Evolutionary conservation across 1,284 basidiomycete species (phyloP), one percentile per base, ranked within the genome.

Genomic region (Stereum hirsutum): DNA sequence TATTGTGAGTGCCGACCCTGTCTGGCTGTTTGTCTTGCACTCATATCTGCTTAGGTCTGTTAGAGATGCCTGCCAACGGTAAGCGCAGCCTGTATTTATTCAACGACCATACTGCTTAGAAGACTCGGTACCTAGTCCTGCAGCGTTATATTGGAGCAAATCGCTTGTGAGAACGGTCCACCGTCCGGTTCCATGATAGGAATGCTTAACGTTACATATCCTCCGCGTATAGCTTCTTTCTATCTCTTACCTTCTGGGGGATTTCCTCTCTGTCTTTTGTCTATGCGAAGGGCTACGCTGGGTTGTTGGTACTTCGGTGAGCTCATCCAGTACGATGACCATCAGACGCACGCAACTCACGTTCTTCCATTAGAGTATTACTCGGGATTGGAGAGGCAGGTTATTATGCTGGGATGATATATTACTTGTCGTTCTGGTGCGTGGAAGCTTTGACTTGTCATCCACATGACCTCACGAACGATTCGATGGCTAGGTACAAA

Each of bases 61-160:
- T 77, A 5, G 74, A 75, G 52, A 75, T 76, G 60, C 74, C 74
- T 14, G 72, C 73, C 0, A 76, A 76, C 49, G 60, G 73, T 70
- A n/a, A n/a, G n/a, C n/a, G n/a, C n/a, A n/a, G n/a, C n/a, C n/a
- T n/a, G n/a, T n/a, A n/a, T n/a, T n/a, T n/a, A n/a, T n/a, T n/a
- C n/a, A n/a, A n/a, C n/a, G n/a, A n/a, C n/a, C n/a, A n/a, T n/a
- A n/a, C n/a, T n/a, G n/a, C n/a, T n/a, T n/a, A n/a, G n/a, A n/a
- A n/a, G n/a, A n/a, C n/a, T n/a, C n/a, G n/a, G n/a, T n/a, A n/a
- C n/a, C n/a, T 11, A 75, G 73, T 77, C 26, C 60, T 77, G 4
- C 74, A 75, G 52, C 63, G 73, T 19, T 54, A 65, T 46, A 77
- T 77, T 43, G 74, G 74, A 2, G 74, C 74, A 5, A 75, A 75